Evolutionary conservation across 2,329 filamentous ascomycete genomes (phyloP).

Genomic region (Pyricularia sp.): DNA sequence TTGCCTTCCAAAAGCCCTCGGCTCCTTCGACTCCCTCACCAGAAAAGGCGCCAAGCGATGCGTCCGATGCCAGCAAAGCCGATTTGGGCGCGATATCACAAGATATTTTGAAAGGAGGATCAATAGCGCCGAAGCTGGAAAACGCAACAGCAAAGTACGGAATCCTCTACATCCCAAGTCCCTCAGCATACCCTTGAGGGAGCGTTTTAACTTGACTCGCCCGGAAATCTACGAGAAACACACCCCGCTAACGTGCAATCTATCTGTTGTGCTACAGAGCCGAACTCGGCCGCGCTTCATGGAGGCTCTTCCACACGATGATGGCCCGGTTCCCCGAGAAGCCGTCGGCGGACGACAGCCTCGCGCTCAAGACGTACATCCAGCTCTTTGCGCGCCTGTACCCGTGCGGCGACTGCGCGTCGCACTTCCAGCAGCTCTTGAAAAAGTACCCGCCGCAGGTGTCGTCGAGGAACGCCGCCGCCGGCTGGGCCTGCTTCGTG

Average conservation of each 20-base stretch:
- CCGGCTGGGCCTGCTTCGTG: constrained; percentile 59
- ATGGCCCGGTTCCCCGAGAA: constrained; percentile 60
- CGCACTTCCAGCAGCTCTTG: constrained; percentile 56
- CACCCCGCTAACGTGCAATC: background rate
- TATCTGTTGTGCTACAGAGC: constrained; percentile 27
- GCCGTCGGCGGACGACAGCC: constrained; percentile 51
- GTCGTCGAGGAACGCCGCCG: constrained; percentile 51
- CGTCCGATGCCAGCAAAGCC: constrained; percentile 12
- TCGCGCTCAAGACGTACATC: constrained; percentile 55
- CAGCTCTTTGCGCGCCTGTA: constrained; percentile 60
- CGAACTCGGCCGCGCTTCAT: constrained; percentile 58
- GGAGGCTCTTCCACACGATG: constrained; percentile 64
- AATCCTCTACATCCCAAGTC: background rate
- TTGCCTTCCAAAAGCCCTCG: constrained; percentile 5
- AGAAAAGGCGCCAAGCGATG: constrained; percentile 8
- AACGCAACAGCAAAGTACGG: constrained; percentile 71
- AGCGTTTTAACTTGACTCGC: background rate
- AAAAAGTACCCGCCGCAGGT: constrained; percentile 56
- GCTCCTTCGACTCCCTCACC: background rate
- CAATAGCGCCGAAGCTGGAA: constrained; percentile 72
- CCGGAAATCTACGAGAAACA: background rate
- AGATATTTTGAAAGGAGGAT: constrained; percentile 52
- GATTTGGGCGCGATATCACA: constrained; percentile 31
- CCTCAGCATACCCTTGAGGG: background rate
- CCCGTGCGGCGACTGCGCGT: constrained; percentile 60